These are phyloP conservation scores for Sporisorium reilianum DNA, from an alignment of 1,284 basidiomycete species.

Conservation along the genomic window DNA sequence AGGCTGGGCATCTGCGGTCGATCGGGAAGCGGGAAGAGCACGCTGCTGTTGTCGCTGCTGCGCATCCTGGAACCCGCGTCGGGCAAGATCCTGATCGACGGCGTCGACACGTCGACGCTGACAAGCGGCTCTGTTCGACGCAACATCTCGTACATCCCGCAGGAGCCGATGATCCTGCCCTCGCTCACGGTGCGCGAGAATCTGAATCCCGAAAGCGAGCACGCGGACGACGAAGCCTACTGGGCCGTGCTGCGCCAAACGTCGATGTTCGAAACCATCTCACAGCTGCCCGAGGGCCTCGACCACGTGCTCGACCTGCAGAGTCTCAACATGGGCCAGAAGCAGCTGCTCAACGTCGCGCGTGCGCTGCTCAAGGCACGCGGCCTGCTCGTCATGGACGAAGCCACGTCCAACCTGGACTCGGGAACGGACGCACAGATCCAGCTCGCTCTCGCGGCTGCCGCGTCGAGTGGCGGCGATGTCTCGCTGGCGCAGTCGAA, in stretches of 20 bases:
- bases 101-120: constrained; percentile 52
- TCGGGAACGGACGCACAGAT: constrained; percentile 70
- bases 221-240: constrained; percentile 45
- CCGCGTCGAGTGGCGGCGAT: not conserved
- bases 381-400: constrained; percentile 74
- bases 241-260: constrained; percentile 53
- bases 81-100: constrained; percentile 84
- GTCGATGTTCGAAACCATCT: constrained; percentile 45
- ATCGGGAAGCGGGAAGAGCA: constrained; percentile 80
- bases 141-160: constrained; percentile 48
- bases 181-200: constrained; percentile 55
- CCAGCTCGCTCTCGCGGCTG: constrained; percentile 73
- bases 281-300: constrained; percentile 7
- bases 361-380: constrained; percentile 72
- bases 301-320: constrained; percentile 11
- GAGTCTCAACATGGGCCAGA: constrained; percentile 46
- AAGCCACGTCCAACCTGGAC: constrained; percentile 58
- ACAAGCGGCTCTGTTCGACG: constrained; percentile 14
- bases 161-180: constrained; percentile 59
- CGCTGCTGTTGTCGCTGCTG: constrained; percentile 73
- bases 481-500: constrained; percentile 5
- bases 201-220: constrained; percentile 40
- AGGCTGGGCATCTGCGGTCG: constrained; percentile 73
- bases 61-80: constrained; percentile 75
- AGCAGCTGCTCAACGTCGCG: constrained; percentile 70